Base-by-base conservation (phyloP, 2,329 filamentous ascomycete species). In the Metarhizium sp. region DNA sequence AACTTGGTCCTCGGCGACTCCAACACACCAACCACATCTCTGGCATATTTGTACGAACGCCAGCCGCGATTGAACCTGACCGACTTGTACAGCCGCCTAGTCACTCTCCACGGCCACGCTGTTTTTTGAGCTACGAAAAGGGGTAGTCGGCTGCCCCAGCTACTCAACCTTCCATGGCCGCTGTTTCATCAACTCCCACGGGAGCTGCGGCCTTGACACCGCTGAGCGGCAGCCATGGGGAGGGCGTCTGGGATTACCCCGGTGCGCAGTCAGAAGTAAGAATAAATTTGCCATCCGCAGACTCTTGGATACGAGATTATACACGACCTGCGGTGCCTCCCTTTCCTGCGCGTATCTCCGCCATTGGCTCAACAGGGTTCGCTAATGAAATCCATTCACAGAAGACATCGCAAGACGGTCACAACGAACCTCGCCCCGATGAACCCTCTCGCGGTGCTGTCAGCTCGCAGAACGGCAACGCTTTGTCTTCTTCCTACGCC, bases 141-240 rank as follows among this genome's bases (percentile, higher is more conserved):
- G 63, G 66, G 63, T 63, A 59, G 65, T 61, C 14, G 66, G 66
- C 65, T 59, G 60, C 62, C 62, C 53, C 51, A 53, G 53, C 55
- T 56, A 51, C 59, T 53, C 57, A 53, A 59, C 53, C 58, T 59
- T 59, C 57, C 59, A 82, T 81, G 79, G 75, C 79, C 63, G 73
- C 77, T 65, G 75, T 82, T 67, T 78, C 79, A 61, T 69, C 77
- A 61, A 71, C 71, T 61, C 74, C 75, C 58, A 74, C 74, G 59
- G 71, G 75, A 52, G 71, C 75, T 58, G 73, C 76, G 55, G 70
- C 72, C 49, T 68, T 81, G 57, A 75, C 74, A 58, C 75, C 77
- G 56, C 73, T 78, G 16, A 72, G 71, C 60, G 79, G 75, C 64
- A 74, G 73, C 55, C 74, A 81, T 64, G 78, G 72, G 50, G 71